These are phyloP conservation scores for Neurospora sp. DNA, from an alignment of 495 filamentous ascomycete genomes.

Conservation along the genomic window DNA sequence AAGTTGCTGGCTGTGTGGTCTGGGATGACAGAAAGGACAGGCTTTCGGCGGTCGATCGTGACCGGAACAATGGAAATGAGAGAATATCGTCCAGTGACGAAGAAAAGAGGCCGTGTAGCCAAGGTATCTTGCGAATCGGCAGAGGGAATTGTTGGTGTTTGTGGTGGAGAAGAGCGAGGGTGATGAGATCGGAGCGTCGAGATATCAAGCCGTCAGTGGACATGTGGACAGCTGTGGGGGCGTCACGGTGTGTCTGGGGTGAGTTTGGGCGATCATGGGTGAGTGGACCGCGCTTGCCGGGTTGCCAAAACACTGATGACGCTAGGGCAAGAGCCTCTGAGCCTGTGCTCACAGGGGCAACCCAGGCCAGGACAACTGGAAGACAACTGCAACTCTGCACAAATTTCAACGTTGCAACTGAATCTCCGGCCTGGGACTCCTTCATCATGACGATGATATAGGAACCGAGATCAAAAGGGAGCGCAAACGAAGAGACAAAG, in stretches of 20 bases:
- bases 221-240: neutral
- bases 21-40: neutral
- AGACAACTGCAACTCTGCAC: neutral
- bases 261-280: slow-evolving; percentile 23
- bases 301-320: slow-evolving; percentile 18
- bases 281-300: slow-evolving; percentile 11
- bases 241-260: slow-evolving; percentile 2
- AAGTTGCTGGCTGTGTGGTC: neutral
- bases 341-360: neutral
- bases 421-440: neutral
- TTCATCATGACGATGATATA: neutral
- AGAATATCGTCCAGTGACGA: neutral
- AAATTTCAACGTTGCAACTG: neutral
- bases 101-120: neutral
- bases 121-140: neutral
- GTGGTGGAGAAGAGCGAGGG: neutral
- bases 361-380: neutral
- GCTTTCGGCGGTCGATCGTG: neutral
- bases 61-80: neutral
- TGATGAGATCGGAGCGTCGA: neutral
- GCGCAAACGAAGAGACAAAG: neutral
- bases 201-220: neutral
- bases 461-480: neutral
- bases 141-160: neutral
- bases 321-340: slow-evolving; percentile 12